These are phyloP conservation scores for Imleria badia DNA, from an alignment of 768 basidiomycete genomes.

Conservation along the genomic window DNA sequence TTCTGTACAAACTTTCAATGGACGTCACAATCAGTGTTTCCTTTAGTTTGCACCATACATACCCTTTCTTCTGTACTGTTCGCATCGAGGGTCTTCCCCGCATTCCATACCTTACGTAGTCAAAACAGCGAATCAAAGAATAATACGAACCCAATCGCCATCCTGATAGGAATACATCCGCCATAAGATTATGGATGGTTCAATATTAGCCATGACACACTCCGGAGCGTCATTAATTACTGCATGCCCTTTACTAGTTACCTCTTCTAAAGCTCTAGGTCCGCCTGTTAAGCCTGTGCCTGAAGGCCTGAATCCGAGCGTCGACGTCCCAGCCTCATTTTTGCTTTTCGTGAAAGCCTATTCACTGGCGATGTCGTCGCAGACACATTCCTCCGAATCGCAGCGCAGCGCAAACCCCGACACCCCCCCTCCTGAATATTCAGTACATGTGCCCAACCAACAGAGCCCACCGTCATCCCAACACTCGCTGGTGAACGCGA, in stretches of 20 bases:
- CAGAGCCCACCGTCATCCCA: constrained; percentile 18
- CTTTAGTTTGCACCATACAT: not conserved
- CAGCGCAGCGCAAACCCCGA: constrained; percentile 27
- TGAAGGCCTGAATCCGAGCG: not conserved
- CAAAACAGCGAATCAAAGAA: not conserved
- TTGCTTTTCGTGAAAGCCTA: not conserved
- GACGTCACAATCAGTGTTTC: not conserved
- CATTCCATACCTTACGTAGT: not conserved
- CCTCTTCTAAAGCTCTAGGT: not conserved
- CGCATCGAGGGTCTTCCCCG: not conserved
- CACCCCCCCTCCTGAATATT: constrained; percentile 31
- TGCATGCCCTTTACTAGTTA: not conserved
- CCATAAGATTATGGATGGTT: not conserved
- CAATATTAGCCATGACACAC: not conserved
- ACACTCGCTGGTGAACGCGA: constrained; percentile 11
- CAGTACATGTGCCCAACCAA: constrained; percentile 17
- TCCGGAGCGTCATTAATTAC: not conserved
- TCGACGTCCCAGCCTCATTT: not conserved
- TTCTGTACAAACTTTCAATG: not conserved
- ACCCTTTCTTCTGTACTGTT: not conserved
- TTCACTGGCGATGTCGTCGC: constrained; percentile 13
- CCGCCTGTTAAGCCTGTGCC: not conserved
- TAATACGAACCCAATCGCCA: not conserved
- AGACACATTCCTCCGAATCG: constrained; percentile 11
- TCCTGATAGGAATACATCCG: not conserved